Base-by-base conservation (phyloP, 306 rosid genomes). In the Prinsepia uniflora region DNA sequence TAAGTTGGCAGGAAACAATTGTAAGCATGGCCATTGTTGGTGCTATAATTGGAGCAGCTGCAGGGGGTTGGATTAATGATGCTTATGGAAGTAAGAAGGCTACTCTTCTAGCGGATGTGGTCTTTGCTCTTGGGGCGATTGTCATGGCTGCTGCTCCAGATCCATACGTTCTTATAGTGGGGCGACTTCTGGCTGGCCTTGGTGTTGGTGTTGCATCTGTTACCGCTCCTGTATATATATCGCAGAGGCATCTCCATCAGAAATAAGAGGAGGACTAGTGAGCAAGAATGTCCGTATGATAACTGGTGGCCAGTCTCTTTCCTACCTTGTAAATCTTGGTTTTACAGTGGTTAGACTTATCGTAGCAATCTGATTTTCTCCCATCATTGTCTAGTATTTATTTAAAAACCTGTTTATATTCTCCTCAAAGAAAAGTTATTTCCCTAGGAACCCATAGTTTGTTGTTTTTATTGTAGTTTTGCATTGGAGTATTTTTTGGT, bases 21-120 rank as follows among this genome's bases (percentile, higher is more conserved):
- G 98, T 90, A 36, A 92, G 98, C 87, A 88, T 89, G 98, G 98
- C 98, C 48, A 72, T 92, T 63, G 89, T 86, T 34, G 96, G 96
- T 72, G 98, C 96, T 44, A 88, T 88, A 0, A 18, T 86, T 70
- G 98, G 98, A 79, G 92, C 98, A 45, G 83, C 96, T 65, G 62
- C 72, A 6, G 98, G 98, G 5, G 98, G 98, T 53, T 90, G 90
- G 96, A 56, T 92, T 2, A 92, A 92, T 43, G 98, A 92, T 79
- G 80, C 69, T 22, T 90, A 82, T 68, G 96, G 96, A 14, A 71
- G 98, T 48, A 89, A 86, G 74, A 89, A 82, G 79, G 95, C 96
- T 0, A 92, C 98, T 18, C 86, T 92, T 7, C 68, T 88, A 34
- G 90, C 98, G 6, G 96, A 92, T 77, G 53, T 89, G 10, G 71